A percentile compares a stretch with the other conserved stretches of the same genome.
Evolutionary conservation across 441 rosid genomes (phyloP).

Genomic region (Biscutella auriculata): DNA sequence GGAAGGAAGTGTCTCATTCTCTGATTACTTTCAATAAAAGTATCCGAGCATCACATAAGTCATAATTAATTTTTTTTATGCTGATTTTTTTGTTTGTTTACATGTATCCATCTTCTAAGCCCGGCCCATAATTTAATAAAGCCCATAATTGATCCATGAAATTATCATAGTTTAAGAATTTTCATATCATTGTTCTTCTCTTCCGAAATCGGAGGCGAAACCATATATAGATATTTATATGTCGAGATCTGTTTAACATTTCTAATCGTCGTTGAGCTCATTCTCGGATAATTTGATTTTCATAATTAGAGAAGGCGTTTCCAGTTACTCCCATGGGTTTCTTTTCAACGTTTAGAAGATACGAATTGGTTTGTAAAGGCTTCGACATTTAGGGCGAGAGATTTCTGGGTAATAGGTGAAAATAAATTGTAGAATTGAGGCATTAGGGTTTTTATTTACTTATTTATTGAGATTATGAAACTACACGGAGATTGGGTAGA

Average conservation of each 20-base stretch:
- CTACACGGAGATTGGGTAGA: constrained; percentile 85
- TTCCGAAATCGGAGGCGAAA: neutral
- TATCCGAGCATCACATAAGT: no score
- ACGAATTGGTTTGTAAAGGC: neutral
- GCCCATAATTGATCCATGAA: neutral
- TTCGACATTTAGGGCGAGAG: neutral
- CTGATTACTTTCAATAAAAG: no score
- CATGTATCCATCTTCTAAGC: neutral
- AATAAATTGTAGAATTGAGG: neutral
- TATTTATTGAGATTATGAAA: constrained; percentile 23
- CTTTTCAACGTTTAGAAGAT: neutral
- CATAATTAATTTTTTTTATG: no score
- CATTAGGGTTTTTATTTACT: neutral
- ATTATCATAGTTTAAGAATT: no score
- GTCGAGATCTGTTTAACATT: neutral
- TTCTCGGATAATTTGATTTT: neutral
- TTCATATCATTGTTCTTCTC: no score
- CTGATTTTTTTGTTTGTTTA: no score
- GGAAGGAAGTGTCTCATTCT: no score
- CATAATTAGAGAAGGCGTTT: neutral
- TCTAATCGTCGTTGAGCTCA: neutral
- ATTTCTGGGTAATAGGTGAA: neutral
- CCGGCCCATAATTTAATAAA: neutral
- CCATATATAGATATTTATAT: neutral
- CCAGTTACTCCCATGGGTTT: neutral